Base-by-base conservation (phyloP, 2,329 filamentous ascomycete genomes). In the Chrysoporthe puriensis region DNA sequence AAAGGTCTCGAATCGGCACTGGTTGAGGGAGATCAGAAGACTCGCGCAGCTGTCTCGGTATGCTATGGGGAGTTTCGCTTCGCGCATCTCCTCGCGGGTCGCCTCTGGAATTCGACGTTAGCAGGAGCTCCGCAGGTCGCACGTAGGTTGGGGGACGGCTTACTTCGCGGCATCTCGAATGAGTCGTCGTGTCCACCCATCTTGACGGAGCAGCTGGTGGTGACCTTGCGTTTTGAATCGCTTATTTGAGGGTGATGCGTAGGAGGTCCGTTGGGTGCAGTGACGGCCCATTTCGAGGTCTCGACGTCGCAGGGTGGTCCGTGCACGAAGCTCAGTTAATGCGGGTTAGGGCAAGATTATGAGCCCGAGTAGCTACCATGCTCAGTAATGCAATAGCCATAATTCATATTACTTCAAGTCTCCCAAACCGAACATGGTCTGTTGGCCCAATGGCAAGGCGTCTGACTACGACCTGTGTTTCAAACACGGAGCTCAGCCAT, bases 31-130 rank as follows among this genome's bases (percentile, higher is more conserved):
- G 72, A 98, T 97, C 71, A 98, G 85, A 59, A 99, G 91, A 81
- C 96, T 90, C 71, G 94, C 96, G 84, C 96, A 99, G 82, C 90
- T 94, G 82, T 99, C 96, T 79, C 96, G 89, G 87, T 99, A 99
- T 75, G 91, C 86, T 65, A 98, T 82, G 14, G 96, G 95, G 63
- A 98, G 87, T 77, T 88, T 90, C 73, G 94, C 94, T 76, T 93
- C 93, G 77, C 92, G 90, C 95, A 98, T 98, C 81, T 96, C 92
- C 85, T 96, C 90, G 81, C 93, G 89, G 72, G 92, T 93, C 73
- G 93, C 93, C 80, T 86, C 90, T 93, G 77, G 2, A n/a, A 40
- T 36, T 60, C 14, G 36, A 48, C 18, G 68, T 70, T 44, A 70
- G 68, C 42, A 16, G 34, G 16, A 5, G 42, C 40, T 43, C 26